These are phyloP conservation scores for Stentor roeselii DNA, from an alignment of 73 alveolate genomes.

Conservation along the genomic window DNA sequence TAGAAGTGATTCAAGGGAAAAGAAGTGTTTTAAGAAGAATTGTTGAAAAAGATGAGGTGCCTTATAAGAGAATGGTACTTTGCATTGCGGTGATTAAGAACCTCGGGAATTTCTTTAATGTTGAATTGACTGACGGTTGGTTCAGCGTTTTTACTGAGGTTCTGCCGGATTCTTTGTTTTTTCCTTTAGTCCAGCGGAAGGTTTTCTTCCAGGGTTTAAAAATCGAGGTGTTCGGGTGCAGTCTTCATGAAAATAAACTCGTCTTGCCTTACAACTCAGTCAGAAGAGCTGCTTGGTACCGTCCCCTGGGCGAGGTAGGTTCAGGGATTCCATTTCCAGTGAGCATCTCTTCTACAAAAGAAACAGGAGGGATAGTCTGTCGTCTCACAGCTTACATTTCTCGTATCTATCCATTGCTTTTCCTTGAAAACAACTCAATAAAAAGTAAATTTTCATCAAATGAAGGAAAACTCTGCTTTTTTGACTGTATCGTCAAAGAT, in stretches of 20 bases:
- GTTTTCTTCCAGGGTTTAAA: not conserved
- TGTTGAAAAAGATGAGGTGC: not conserved
- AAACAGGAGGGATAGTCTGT: not conserved
- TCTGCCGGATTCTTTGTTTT: not conserved
- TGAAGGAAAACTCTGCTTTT: not conserved
- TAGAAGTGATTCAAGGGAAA: not conserved
- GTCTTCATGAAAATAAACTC: not conserved
- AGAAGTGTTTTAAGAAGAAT: not conserved
- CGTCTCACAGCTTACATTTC: not conserved
- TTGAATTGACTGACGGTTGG: conserved; percentile 18
- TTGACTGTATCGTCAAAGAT: not conserved
- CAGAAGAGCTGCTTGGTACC: conserved; percentile 26
- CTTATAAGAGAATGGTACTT: conserved; percentile 7
- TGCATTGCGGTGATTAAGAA: not conserved
- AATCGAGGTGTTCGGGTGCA: not conserved
- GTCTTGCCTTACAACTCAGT: not conserved
- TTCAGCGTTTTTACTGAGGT: not conserved
- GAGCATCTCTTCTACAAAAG: not conserved
- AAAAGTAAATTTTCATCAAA: not conserved
- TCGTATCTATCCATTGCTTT: not conserved
- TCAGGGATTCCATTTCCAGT: not conserved
- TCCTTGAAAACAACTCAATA: not conserved
- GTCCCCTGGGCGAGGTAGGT: not conserved
- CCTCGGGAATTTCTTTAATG: not conserved
- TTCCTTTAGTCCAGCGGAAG: not conserved